phyloP scores from a whole-genome alignment of 176 grass and related monocot species.

The Phoenix roebelenii region DNA sequence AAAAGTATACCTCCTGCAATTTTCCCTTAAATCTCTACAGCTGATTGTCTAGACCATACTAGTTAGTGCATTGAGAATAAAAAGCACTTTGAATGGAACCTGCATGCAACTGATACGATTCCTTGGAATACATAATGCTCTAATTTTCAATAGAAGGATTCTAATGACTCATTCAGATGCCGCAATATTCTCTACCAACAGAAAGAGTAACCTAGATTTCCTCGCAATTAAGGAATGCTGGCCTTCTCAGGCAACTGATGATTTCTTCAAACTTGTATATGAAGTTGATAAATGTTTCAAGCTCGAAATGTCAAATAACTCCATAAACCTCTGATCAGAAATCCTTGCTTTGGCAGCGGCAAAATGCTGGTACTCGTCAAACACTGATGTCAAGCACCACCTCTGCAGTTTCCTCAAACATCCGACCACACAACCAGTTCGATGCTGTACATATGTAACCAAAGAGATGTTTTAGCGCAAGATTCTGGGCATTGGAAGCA shows the following conservation, averaged over 20 bases:
- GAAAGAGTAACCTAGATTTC: neutral
- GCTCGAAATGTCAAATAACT: conserved; percentile 73
- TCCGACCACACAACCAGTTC: conserved; percentile 78
- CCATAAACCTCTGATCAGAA: conserved; percentile 74
- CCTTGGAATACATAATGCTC: no score
- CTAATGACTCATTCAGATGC: no score
- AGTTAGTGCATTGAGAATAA: neutral
- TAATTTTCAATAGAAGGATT: no score
- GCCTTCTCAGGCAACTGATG: neutral
- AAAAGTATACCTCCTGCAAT: neutral
- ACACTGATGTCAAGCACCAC: conserved; percentile 73
- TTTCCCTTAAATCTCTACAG: neutral
- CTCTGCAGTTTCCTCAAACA: conserved; percentile 73
- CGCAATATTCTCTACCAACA: neutral
- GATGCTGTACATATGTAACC: conserved; percentile 47
- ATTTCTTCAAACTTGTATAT: neutral
- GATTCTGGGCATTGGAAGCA: no score
- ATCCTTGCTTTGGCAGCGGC: conserved; percentile 73
- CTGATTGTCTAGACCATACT: neutral
- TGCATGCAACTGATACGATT: neutral
- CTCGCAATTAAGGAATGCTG: neutral
- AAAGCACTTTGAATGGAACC: neutral
- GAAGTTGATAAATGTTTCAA: conserved; percentile 19
- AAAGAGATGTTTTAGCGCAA: no score
- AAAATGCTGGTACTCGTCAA: conserved; percentile 79